Base-by-base conservation (phyloP, 768 basidiomycete genomes). In the Suillus weaverae region DNA sequence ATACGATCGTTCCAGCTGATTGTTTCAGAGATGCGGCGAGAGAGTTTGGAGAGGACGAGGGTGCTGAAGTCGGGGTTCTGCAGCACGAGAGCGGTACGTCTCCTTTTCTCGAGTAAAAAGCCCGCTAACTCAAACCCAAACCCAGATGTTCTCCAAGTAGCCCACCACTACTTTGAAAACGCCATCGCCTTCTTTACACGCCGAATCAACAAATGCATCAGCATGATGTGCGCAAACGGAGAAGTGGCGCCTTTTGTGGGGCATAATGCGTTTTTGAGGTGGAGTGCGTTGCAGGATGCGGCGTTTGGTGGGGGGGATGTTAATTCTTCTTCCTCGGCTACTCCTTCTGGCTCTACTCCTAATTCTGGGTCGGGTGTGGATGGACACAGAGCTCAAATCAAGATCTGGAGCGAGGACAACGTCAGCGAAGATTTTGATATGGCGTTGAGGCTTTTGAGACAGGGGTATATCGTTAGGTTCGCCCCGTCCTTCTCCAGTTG, bases 1-100 rank as follows among this genome's bases (percentile, higher is more conserved):
- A 95, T 76, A 97, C 94, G 20, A 79, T 94, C 64, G 93, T 96
- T 13, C 94, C 93, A 5, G 91, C 89, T 81, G 95, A 96, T 73
- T 96, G 93, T 73, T 88, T 97, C 74, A 84, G 92, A 63, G 94
- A 95, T 78, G 94, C 94, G 0, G 94, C 92, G 6, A 86, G 91
- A 44, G 94, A 97, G 73, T 83, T 97, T 65, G 80, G 86, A 20
- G 89, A 90, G 75, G 92, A 91, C 0, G 89, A 94, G 51, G 46
- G 74, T 6, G 74, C 73, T 7, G 74, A 75, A 55, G 86, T 95
- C 38, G 92, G 87, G 1, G 94, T 97, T 78, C 90, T 97, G 61
- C 94, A 96, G 72, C 94, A 97, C 73, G 91, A 91, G 70, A 93
- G 91, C 6, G 91, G 89, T 87, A 68, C 61, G 80, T 73, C n/a